Base-by-base conservation (phyloP, 2,329 filamentous ascomycete genomes). In the Hymenoscyphus scutula region DNA sequence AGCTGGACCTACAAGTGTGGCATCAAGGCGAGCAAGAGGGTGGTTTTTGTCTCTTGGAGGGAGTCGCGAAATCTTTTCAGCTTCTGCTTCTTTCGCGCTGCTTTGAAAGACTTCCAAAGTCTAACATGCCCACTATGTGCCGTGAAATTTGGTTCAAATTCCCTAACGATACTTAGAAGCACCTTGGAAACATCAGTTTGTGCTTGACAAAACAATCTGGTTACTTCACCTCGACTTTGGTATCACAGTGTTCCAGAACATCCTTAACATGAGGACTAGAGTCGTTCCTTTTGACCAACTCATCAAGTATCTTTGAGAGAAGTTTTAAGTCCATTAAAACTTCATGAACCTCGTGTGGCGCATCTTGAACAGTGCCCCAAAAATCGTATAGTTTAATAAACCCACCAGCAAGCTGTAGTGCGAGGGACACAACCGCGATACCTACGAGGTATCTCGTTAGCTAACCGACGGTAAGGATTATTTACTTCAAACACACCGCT, bases 381-480 rank as follows among this genome's bases (percentile, higher is more conserved):
- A 60, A 60, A 15, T 30, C 27, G 25, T 60, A 53, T 8, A 60
- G 58, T 29, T 60, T 60, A n/a, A 38, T n/a, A 19, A 45, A 25
- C n/a, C 48, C 38, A 30, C 41, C 58, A 6, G 38, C 57, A 8
- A 59, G 38, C 23, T 59, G 57, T 6, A 59, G 48, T 23, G 57
- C 57, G 17, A 59, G 32, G 15, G 57, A 59, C 1, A 25, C 27
- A n/a, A 59, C 32, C 7, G 25, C 34, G 15, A 48, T 34, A 2
- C 32, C 32, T 34, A 34, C 32, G 11, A 10, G 8, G 2, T 8
- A 6, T 34, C 32, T 10, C 32, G 7, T 34, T 34, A 34, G 32
- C 32, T 6, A 34, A 34, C 7, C 32, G 7, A 34, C 8, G 7
- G 11, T 34, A n/a, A 34, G 32, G 7, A 6, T 7, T 10, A 10